Base-by-base conservation (phyloP, 352 stramenopile genomes). In the Phytopythium oedochilum region DNA sequence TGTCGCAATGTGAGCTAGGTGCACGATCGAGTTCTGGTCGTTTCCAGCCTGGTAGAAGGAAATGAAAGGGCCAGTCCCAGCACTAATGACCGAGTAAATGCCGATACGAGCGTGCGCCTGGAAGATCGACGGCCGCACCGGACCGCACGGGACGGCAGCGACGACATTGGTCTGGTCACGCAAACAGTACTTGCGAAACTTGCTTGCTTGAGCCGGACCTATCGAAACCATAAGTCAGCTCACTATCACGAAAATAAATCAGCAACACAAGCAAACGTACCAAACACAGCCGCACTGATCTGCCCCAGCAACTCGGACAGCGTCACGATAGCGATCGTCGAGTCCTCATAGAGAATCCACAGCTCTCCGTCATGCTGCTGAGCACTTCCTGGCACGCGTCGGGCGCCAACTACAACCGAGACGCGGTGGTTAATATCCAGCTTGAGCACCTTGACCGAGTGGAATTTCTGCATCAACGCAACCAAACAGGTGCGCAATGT, bases 1-100 rank as follows among this genome's bases (percentile, higher is more conserved):
- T 8, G 74, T 90, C 10, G 84, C 84, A 55, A 94, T 89, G 59
- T 94, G 84, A 8, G 84, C 84, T 53, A 94, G 73, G 39, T 92
- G 84, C 48, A 94, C 89, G 55, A 92, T 89, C 32, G 84, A 94
- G 44, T 90, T 92, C 48, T 91, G 82, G 53, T 94, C 84, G 29
- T 89, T 89, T 2, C 82, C 84, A 6, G 84, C 84, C 32, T 92
- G 84, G 47, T 92, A 92, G 43, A 94, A 94, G 11, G 80, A 75
- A 10, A 94, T 56, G 48, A 92, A 90, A 0, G 84, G 84, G 20
- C 71, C 67, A 0, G 73, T 75, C 0, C 84, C 84, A 22, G 81
- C 76, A 29, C 74, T 89, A 7, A 94, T 60, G 47, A 91, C 73
- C 15, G 80, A 90, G 35, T 86, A 84, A 2, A 91, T 65, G 1